phyloP scores from a whole-genome alignment of 805 yeast genomes.

The Suhomyces prunicola region DNA sequence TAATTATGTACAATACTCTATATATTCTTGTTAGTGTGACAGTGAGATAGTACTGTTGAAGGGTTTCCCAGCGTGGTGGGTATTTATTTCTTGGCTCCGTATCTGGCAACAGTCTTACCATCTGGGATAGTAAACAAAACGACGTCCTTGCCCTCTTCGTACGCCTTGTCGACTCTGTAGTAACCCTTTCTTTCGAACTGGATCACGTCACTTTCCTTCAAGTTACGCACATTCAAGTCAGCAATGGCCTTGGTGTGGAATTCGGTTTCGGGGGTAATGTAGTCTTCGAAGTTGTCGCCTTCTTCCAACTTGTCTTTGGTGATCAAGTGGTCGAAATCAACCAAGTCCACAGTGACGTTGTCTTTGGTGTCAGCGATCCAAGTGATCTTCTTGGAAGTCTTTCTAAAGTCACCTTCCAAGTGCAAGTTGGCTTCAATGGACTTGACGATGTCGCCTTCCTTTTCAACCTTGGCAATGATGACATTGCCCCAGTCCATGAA shows the following conservation, averaged over 20 bases:
- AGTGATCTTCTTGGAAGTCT: slow-evolving; percentile 29
- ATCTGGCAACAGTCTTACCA: slow-evolving; percentile 25
- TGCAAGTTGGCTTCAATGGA: slow-evolving; percentile 26
- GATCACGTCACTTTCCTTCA: slow-evolving; percentile 26
- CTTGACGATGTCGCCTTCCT: slow-evolving; percentile 22
- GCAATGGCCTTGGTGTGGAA: slow-evolving; percentile 23
- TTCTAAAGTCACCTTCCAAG: slow-evolving; percentile 33
- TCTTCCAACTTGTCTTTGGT: slow-evolving; percentile 33
- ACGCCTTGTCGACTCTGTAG: slow-evolving; percentile 24
- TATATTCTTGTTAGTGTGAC: too few relatives aligned
- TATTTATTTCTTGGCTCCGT: slow-evolving; percentile 17
- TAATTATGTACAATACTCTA: too few relatives aligned
- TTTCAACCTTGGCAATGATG: slow-evolving; percentile 22
- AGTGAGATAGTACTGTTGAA: too few relatives aligned
- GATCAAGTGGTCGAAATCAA: slow-evolving; percentile 32
- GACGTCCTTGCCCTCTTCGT: slow-evolving; percentile 18
- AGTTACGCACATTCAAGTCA: slow-evolving; percentile 21
- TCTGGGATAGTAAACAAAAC: slow-evolving; percentile 30
- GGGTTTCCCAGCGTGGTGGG: too few relatives aligned
- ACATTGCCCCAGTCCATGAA: slow-evolving; percentile 35
- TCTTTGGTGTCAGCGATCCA: slow-evolving; percentile 31
- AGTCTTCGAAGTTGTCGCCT: slow-evolving; percentile 29
- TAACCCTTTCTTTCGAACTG: slow-evolving; percentile 32
- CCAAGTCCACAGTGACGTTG: slow-evolving; percentile 24
- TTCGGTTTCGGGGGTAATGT: slow-evolving; percentile 26